These are phyloP conservation scores for Elongisporangium undulatum DNA, from an alignment of 352 stramenopile genomes.

Conservation along the genomic window DNA sequence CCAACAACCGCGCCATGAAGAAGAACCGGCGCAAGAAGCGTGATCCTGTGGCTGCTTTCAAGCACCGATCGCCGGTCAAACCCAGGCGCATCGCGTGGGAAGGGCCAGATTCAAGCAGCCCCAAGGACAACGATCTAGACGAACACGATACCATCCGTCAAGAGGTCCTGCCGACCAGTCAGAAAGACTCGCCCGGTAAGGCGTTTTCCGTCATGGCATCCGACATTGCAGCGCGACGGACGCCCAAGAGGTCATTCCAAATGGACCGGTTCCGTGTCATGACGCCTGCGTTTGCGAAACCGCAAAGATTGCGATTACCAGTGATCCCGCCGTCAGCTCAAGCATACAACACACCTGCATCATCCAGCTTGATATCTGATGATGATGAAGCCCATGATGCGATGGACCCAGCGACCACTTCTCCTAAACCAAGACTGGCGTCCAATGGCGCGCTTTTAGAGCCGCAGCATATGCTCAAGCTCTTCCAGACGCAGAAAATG, in stretches of 20 bases:
- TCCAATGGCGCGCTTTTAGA: slow-evolving; percentile 28
- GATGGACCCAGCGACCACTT: neutral
- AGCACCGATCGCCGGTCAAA: slow-evolving; percentile 5
- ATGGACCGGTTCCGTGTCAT: slow-evolving; percentile 65
- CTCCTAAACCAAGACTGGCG: neutral
- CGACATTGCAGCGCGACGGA: slow-evolving; percentile 25
- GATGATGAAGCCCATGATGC: slow-evolving; percentile 8
- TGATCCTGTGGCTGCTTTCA: neutral
- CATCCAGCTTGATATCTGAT: neutral
- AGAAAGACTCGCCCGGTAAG: neutral
- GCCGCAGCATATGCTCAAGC: slow-evolving; percentile 65
- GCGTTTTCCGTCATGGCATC: slow-evolving; percentile 6
- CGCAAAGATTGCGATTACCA: slow-evolving; percentile 10
- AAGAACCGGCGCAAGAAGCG: neutral
- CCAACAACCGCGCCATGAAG: slow-evolving; percentile 1
- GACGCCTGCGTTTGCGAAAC: slow-evolving; percentile 37
- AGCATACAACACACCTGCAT: slow-evolving; percentile 7
- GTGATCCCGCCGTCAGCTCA: slow-evolving; percentile 26
- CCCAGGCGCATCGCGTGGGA: slow-evolving; percentile 2
- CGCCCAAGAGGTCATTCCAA: slow-evolving; percentile 50
- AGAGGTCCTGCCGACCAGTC: neutral
- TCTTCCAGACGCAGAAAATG: slow-evolving; percentile 65
- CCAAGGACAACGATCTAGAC: neutral
- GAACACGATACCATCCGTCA: neutral
- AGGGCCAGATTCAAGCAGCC: neutral